Evolutionary conservation across 1,284 basidiomycete species (phyloP).

Genomic region (Puccinia brachypodii): DNA sequence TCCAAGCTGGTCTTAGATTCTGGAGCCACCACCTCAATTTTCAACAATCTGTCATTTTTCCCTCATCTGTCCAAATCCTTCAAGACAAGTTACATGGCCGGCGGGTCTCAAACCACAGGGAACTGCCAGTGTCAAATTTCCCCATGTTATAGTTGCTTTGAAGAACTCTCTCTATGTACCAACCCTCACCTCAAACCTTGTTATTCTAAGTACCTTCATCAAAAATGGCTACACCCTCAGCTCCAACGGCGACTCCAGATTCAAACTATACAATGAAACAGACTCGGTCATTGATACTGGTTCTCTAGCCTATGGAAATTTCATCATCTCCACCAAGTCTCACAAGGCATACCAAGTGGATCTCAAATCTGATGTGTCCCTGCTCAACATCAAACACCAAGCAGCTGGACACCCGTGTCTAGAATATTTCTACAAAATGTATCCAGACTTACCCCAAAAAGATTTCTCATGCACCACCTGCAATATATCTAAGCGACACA

Average conservation of each 20-base stretch:
- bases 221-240: not conserved
- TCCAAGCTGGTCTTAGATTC: no score
- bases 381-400: not conserved
- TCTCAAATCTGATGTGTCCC: not conserved
- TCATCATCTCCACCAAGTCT: not conserved
- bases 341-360: not conserved
- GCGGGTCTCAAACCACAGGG: no score
- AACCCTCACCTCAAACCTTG: not conserved
- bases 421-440: slow-evolving; percentile 19
- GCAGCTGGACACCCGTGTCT: not conserved
- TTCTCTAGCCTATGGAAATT: not conserved
- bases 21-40: no score
- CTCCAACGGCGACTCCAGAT: not conserved
- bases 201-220: not conserved
- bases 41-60: no score
- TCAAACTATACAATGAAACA: not conserved
- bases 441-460: not conserved
- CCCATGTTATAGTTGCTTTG: not conserved
- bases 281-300: no score
- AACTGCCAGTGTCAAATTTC: not conserved
- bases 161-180: not conserved
- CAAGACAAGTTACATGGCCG: no score
- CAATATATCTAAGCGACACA: not conserved
- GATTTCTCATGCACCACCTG: not conserved
- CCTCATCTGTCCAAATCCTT: no score